Base-by-base conservation (phyloP, 495 filamentous ascomycete genomes). In the Darksidea phi region DNA sequence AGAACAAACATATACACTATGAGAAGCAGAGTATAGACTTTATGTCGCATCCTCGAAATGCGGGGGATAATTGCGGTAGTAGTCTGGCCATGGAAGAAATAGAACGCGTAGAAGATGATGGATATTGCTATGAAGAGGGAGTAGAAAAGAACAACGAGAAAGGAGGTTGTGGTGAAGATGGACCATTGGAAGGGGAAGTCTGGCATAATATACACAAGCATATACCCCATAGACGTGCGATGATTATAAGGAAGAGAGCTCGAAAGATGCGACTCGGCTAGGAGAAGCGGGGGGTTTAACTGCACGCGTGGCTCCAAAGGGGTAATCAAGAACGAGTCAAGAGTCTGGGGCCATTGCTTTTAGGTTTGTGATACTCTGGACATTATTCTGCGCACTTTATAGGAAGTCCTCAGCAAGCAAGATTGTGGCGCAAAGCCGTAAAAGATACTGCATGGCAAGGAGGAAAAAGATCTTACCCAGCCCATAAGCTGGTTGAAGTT, bases 251-350 rank as follows among this genome's bases (percentile, higher is more conserved):
- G 26, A 28, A 53, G 20, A 4, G 17, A 15, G 4, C 38, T 12
- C 50, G 50, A 28, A 53, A 53, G 50, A 34, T 36, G 12, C 50
- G 50, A 38, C 50, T 53, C 11, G 50, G 32, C 50, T 28, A 53
- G 6, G 50, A 53, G 24, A 12, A 36, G n/a, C 24, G 17, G 12
- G 50, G 50, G 15, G 50, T 36, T 53, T 28, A 28, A 53, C 15
- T n/a, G 6, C 7, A 3, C 26, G 50, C 11, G 28, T 36, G 17
- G 5, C 32, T 17, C 13, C 3, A 11, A 10, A 11, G 28, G 24
- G 11, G 24, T 25, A 6, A 36, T 21, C 18, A 21, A 17, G 18
- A 47, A 21, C 18, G 13, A 8, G 8, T 15, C 43, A 18, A n/a
- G 43, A 38, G 36, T 38, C 36, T 38, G 36, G 8, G 36, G 15